phyloP scores from a whole-genome alignment of 345 rosid genomes.

The Pugionium dolabratum region DNA sequence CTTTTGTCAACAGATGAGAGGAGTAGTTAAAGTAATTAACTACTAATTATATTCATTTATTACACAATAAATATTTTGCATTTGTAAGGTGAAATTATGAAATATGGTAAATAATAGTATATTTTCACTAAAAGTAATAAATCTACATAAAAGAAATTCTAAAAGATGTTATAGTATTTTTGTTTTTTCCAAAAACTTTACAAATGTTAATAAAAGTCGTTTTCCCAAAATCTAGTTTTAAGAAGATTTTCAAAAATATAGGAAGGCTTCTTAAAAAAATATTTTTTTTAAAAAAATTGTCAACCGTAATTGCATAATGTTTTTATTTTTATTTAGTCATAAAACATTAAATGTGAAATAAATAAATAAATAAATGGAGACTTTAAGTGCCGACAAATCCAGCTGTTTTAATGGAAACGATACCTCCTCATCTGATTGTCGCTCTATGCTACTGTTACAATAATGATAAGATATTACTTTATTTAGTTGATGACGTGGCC shows the following conservation, averaged over 20 bases:
- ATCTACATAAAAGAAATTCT: background rate
- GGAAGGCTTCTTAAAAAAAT: background rate
- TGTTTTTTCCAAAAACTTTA: background rate
- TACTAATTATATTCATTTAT: slow-evolving; percentile 22
- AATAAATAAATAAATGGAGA: slow-evolving; percentile 19
- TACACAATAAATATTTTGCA: background rate
- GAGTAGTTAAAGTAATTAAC: slow-evolving; percentile 9
- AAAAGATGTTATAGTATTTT: background rate
- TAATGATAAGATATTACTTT: slow-evolving; percentile 25
- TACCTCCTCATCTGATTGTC: slow-evolving; percentile 33
- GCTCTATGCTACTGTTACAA: slow-evolving; percentile 24
- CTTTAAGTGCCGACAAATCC: slow-evolving; percentile 39
- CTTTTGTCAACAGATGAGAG: slow-evolving; percentile 6
- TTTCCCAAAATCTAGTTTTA: background rate
- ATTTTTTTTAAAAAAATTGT: background rate
- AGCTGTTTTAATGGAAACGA: slow-evolving; percentile 36
- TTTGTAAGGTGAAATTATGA: background rate
- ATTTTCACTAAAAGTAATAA: background rate
- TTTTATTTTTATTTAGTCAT: background rate
- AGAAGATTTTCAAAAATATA: background rate
- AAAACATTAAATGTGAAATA: slow-evolving; percentile 17
- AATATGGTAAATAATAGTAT: background rate
- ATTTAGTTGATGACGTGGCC: slow-evolving; percentile 18
- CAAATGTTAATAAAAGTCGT: background rate
- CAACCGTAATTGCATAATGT: background rate